A percentile compares a stretch with the other conserved stretches of the same genome.
Conservation (phyloP, 345 rosid species). For the Eucalyptus regnans region DNA sequence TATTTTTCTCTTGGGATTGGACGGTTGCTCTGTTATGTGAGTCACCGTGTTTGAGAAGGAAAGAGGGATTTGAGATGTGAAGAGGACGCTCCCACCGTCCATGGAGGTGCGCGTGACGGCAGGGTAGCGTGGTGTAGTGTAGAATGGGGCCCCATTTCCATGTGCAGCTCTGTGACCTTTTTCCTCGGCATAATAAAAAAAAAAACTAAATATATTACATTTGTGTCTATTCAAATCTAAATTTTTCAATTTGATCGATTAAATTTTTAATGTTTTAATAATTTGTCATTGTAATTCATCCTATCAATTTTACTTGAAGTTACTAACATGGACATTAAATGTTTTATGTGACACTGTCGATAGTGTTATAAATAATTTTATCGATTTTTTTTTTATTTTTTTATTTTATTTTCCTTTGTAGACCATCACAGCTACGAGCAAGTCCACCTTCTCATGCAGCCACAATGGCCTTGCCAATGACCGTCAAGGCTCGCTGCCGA, state of each 20-base stretch:
- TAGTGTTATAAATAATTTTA: too few species aligned
- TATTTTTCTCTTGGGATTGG: background rate
- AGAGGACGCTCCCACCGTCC: background rate
- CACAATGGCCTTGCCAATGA: too few species aligned
- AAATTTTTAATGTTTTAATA: too few species aligned
- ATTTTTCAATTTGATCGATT: too few species aligned
- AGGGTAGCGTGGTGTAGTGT: background rate
- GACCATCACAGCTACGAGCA: rapidly evolving
- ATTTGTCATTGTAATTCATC: background rate
- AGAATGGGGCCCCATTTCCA: background rate
- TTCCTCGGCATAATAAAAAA: background rate
- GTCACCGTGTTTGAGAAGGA: background rate
- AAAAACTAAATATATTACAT: too few species aligned
- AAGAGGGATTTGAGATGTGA: background rate
- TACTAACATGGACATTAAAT: background rate
- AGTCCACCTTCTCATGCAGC: rapidly evolving
- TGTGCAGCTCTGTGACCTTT: background rate
- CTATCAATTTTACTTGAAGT: too few species aligned
- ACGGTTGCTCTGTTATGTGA: background rate
- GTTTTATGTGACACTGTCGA: rapidly evolving
- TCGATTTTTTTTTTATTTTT: rapidly evolving
- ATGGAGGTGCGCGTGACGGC: background rate
- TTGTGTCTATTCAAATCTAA: rapidly evolving
- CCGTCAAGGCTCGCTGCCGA: too few species aligned
- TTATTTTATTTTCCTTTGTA: background rate